phyloP scores from a whole-genome alignment of 1,284 basidiomycete genomes.

The Pseudozyma tsukubaensis region DNA sequence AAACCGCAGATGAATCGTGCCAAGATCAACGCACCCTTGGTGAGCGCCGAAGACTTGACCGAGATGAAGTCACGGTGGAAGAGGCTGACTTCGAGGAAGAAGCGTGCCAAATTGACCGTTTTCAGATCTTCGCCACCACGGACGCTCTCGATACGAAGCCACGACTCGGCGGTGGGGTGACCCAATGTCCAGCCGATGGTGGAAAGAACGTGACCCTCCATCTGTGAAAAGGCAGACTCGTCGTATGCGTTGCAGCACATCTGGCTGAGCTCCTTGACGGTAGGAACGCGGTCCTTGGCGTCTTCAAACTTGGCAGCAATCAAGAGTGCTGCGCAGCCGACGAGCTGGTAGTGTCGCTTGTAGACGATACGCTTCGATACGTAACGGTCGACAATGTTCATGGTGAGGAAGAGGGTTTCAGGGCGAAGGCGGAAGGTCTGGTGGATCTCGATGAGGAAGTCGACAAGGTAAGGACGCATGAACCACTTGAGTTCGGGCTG shows the following conservation, averaged over 20 bases:
- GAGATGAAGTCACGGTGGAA: constrained; percentile 96
- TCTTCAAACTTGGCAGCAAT: constrained; percentile 99
- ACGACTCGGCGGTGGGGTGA: constrained; percentile 97
- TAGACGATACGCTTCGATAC: constrained; percentile 98
- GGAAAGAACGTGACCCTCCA: constrained; percentile 89
- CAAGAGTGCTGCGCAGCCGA: constrained; percentile 97
- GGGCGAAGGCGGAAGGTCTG: constrained; percentile 88
- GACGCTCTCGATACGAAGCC: constrained; percentile 78
- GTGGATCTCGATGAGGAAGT: constrained; percentile 98
- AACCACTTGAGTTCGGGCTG: constrained; percentile 87
- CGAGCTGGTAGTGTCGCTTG: constrained; percentile 99
- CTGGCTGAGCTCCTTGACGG: constrained; percentile 89
- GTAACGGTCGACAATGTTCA: constrained; percentile 99
- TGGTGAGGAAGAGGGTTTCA: constrained; percentile 95
- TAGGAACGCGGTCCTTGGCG: constrained; percentile 96
- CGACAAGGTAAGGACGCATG: constrained; percentile 99
- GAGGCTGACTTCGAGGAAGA: constrained; percentile 97
- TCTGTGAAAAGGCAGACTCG: constrained; percentile 84
- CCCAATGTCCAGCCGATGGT: constrained; percentile 97
- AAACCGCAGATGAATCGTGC: constrained; percentile 79
- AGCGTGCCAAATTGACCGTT: constrained; percentile 92
- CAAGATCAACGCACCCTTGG: constrained; percentile 85
- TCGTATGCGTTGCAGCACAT: constrained; percentile 96
- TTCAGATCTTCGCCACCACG: constrained; percentile 78
- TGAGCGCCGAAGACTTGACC: constrained; percentile 85